Percentiles rank a stretch among this genome's conserved stretches.
phyloP scores from a whole-genome alignment of 345 rosid genomes.

The Camelina sativa region DNA sequence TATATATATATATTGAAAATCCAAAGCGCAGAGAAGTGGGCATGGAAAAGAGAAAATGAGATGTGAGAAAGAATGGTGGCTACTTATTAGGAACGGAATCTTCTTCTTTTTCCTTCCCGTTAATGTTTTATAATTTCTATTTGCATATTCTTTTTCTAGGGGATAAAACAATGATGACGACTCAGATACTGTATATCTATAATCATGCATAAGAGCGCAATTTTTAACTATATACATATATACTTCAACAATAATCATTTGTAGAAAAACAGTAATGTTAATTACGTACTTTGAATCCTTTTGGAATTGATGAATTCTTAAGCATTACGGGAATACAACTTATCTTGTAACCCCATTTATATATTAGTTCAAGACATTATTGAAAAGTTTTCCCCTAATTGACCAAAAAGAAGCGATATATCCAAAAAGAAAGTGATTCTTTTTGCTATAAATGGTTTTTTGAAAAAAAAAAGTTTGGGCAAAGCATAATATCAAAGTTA shows the following conservation, averaged over 20 bases:
- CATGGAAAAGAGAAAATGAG: conserved; percentile 34
- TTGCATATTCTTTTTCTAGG: conserved; percentile 27
- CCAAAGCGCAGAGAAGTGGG: conserved; percentile 24
- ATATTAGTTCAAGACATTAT: too few species aligned
- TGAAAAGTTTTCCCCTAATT: background rate
- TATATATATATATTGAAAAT: too few species aligned
- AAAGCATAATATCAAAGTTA: conserved; percentile 33
- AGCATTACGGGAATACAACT: too few species aligned
- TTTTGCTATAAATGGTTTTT: conserved; percentile 39
- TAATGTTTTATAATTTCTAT: conserved; percentile 39
- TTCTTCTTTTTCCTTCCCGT: conserved; percentile 45
- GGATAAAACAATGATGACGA: conserved; percentile 33
- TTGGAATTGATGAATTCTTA: too few species aligned
- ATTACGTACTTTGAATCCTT: too few species aligned
- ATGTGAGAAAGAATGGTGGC: conserved; percentile 45
- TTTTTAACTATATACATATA: background rate
- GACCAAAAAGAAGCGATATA: conserved; percentile 35
- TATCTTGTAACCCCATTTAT: too few species aligned
- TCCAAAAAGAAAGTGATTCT: conserved; percentile 31
- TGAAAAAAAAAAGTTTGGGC: conserved; percentile 30
- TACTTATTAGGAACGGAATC: conserved; percentile 41
- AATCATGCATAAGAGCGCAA: background rate
- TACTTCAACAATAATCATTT: background rate
- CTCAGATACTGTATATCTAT: background rate
- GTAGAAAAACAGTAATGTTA: background rate